Percentiles rank a stretch among this genome's conserved stretches.
phyloP scores from a whole-genome alignment of 2,329 filamentous ascomycete species.

The Didymella lethalis region DNA sequence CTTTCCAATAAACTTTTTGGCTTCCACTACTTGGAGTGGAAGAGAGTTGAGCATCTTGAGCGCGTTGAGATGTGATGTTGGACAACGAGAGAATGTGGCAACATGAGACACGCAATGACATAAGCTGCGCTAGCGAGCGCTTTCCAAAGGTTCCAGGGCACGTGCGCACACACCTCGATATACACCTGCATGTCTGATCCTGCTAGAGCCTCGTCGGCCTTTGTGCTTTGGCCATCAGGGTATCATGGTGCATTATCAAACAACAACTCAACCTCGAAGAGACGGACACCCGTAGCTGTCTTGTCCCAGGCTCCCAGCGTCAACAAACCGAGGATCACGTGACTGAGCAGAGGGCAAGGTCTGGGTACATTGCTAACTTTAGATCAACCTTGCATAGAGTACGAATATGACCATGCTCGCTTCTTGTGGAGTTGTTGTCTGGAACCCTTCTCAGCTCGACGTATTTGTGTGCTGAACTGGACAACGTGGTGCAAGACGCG shows the following conservation, averaged over 20 bases:
- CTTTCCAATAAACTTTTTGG: background rate
- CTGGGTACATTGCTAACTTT: background rate
- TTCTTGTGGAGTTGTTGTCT: background rate
- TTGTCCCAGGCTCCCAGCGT: background rate
- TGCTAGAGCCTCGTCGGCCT: background rate
- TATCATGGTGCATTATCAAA: background rate
- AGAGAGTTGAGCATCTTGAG: background rate
- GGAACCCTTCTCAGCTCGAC: background rate
- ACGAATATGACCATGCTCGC: background rate
- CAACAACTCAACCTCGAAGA: background rate
- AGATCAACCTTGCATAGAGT: background rate
- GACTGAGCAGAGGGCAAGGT: background rate
- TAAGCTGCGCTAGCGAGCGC: conserved; percentile 1
- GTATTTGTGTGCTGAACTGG: background rate
- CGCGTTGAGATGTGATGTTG: background rate
- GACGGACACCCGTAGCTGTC: background rate
- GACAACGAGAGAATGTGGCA: background rate
- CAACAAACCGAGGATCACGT: background rate
- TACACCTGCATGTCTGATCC: background rate
- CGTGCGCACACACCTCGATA: background rate
- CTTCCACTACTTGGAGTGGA: too few relatives aligned
- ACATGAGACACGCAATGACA: background rate
- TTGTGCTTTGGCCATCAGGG: background rate
- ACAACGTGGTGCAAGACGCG: background rate
- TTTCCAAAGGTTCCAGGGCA: background rate